Evolutionary conservation across 768 basidiomycete genomes (phyloP).

Genomic region (Tulasnella sp.): DNA sequence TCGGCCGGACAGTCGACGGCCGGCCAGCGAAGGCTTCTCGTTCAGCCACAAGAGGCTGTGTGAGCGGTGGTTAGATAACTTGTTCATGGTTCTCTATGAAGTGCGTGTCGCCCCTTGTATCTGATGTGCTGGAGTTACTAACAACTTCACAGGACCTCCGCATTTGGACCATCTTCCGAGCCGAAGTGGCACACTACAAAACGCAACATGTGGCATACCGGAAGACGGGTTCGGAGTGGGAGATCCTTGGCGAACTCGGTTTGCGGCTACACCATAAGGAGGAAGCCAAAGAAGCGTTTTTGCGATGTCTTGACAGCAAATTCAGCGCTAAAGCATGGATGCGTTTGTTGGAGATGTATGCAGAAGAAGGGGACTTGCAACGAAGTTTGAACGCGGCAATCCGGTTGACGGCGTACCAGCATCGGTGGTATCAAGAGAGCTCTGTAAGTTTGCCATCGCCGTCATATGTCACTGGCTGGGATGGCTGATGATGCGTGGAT

Average conservation of each 20-base stretch:
- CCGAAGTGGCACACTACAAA: constrained; percentile 97
- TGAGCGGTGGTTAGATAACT: constrained; percentile 93
- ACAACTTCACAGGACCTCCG: constrained; percentile 58
- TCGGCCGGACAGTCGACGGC: constrained; percentile 15
- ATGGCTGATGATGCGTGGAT: neutral
- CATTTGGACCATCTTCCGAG: constrained; percentile 98
- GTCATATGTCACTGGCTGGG: neutral
- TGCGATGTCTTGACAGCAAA: constrained; percentile 78
- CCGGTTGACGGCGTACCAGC: constrained; percentile 82
- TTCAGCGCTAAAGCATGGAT: constrained; percentile 90
- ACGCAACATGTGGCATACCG: constrained; percentile 96
- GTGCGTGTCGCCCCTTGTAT: constrained; percentile 31
- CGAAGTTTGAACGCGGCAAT: constrained; percentile 85
- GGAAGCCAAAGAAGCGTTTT: constrained; percentile 96
- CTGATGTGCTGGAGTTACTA: neutral
- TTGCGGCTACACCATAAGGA: constrained; percentile 92
- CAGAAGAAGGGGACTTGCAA: constrained; percentile 92
- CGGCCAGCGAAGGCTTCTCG: constrained; percentile 54
- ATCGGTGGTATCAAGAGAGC: constrained; percentile 64
- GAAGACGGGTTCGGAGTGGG: constrained; percentile 96
- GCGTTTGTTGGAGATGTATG: constrained; percentile 89
- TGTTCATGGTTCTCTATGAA: constrained; percentile 98
- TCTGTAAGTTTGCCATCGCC: constrained; percentile 39
- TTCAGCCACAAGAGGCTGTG: constrained; percentile 96
- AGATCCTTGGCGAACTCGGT: constrained; percentile 91